These are phyloP conservation scores for Dactylellina parvicollis DNA, from an alignment of 2,329 filamentous ascomycete species.

Conservation along the genomic window DNA sequence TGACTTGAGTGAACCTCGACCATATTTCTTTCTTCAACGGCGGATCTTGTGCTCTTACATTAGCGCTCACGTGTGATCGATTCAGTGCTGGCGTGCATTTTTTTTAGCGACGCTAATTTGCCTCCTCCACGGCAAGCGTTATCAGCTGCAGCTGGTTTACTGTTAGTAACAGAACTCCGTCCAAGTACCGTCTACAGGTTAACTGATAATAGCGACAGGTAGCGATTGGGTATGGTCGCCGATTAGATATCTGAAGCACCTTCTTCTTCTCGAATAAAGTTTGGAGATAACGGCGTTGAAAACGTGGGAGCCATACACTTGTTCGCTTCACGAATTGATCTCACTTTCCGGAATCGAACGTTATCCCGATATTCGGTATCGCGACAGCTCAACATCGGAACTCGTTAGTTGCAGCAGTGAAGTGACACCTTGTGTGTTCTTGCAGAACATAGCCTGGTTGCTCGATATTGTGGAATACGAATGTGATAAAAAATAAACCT, in stretches of 20 bases:
- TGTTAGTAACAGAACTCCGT: conserved; percentile 26
- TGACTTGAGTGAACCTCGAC: conserved; percentile 33
- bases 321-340: conserved; percentile 16
- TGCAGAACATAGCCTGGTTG: no score
- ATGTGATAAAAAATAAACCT: no score
- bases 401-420: neutral
- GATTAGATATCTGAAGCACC: neutral
- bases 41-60: neutral
- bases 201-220: neutral
- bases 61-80: conserved; percentile 11
- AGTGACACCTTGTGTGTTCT: no score
- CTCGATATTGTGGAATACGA: no score
- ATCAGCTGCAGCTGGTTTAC: conserved; percentile 5
- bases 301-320: conserved; percentile 36
- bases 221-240: neutral
- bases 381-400: conserved; percentile 5
- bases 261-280: conserved; percentile 11
- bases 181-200: neutral
- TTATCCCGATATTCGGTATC: conserved; percentile 33
- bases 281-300: conserved; percentile 25
- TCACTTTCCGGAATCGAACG: conserved; percentile 29
- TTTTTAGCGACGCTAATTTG: conserved; percentile 5
- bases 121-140: conserved; percentile 6
- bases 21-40: neutral
- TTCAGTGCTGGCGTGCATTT: conserved; percentile 1